phyloP scores from a whole-genome alignment of 805 yeast genomes.

The Candida loeiensis region DNA sequence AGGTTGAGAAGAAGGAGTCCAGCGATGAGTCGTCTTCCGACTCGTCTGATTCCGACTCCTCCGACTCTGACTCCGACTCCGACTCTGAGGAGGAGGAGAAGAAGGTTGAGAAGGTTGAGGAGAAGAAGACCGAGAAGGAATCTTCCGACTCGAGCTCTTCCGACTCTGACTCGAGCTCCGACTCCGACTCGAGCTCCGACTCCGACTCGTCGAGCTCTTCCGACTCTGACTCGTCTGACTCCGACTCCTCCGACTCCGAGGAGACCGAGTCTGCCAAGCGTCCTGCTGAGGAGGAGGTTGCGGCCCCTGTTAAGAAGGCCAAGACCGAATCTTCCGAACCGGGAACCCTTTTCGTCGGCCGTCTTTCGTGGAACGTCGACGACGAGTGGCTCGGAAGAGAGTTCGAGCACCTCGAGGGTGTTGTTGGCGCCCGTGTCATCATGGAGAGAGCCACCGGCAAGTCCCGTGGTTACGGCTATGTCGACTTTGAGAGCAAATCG shows the following conservation, averaged over 20 bases:
- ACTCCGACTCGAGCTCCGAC: conserved; percentile 25
- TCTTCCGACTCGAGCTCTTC: conserved; percentile 7
- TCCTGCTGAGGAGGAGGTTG: conserved; percentile 21
- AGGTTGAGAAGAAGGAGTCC: conserved; percentile 15
- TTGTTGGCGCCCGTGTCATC: conserved; percentile 84
- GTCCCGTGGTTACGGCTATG: conserved; percentile 97
- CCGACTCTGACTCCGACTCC: conserved; percentile 20
- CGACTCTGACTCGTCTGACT: conserved; percentile 29
- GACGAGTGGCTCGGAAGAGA: conserved; percentile 90
- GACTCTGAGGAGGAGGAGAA: too few species aligned
- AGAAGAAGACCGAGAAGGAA: conserved; percentile 4
- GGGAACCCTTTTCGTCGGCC: conserved; percentile 91
- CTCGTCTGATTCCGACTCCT: conserved; percentile 16
- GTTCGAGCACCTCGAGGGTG: conserved; percentile 81
- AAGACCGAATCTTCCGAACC: conserved; percentile 42
- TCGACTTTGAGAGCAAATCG: conserved; percentile 77
- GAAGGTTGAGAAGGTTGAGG: too few species aligned
- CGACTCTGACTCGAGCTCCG: conserved; percentile 22
- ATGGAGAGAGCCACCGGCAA: conserved; percentile 88
- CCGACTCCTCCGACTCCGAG: conserved; percentile 33
- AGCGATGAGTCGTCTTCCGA: conserved; percentile 13
- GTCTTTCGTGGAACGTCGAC: conserved; percentile 95
- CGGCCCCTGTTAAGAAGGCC: conserved; percentile 48
- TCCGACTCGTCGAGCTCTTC: conserved; percentile 31
- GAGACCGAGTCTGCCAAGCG: conserved; percentile 20